These are phyloP conservation scores for Echinosphaeria canescens DNA, from an alignment of 2,329 filamentous ascomycete genomes.

Conservation along the genomic window DNA sequence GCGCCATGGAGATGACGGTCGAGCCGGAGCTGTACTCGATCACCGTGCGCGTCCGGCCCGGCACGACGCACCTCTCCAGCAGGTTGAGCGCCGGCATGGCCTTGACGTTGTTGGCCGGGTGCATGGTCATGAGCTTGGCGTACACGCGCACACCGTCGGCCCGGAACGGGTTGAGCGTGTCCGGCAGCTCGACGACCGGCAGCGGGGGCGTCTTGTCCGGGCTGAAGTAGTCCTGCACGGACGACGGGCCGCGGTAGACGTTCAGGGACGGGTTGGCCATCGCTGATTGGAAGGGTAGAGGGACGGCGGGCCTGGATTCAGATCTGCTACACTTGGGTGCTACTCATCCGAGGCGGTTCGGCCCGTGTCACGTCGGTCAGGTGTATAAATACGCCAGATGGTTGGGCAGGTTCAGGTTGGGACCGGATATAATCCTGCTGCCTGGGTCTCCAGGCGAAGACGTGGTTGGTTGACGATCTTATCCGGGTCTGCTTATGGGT, in stretches of 20 bases:
- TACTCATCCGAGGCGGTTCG: too few relatives aligned
- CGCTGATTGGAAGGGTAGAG: too few relatives aligned
- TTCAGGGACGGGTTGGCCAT: slow-evolving; percentile 12
- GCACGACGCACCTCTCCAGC: slow-evolving; percentile 17
- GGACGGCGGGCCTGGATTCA: too few relatives aligned
- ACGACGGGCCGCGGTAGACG: slow-evolving; percentile 33
- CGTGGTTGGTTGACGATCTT: too few relatives aligned
- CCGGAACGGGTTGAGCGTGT: slow-evolving; percentile 30
- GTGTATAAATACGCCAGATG: too few relatives aligned
- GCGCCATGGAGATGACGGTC: slow-evolving; percentile 36
- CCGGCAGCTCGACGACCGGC: slow-evolving; percentile 38
- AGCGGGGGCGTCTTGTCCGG: slow-evolving; percentile 33
- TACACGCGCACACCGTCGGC: slow-evolving; percentile 38
- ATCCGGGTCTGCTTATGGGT: too few relatives aligned
- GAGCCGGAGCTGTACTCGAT: slow-evolving; percentile 41
- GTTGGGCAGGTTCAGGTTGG: too few relatives aligned
- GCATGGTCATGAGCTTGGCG: slow-evolving; percentile 44
- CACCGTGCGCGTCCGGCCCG: slow-evolving; percentile 23
- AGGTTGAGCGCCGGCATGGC: slow-evolving; percentile 34
- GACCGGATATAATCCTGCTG: too few relatives aligned
- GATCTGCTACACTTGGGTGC: too few relatives aligned
- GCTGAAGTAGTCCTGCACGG: slow-evolving; percentile 34
- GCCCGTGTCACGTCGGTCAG: too few relatives aligned
- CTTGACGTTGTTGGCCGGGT: slow-evolving; percentile 43
- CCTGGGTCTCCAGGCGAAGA: too few relatives aligned